Evolutionary conservation across 352 stramenopile species (phyloP).

Genomic region (Phytophthora agathidicida): DNA sequence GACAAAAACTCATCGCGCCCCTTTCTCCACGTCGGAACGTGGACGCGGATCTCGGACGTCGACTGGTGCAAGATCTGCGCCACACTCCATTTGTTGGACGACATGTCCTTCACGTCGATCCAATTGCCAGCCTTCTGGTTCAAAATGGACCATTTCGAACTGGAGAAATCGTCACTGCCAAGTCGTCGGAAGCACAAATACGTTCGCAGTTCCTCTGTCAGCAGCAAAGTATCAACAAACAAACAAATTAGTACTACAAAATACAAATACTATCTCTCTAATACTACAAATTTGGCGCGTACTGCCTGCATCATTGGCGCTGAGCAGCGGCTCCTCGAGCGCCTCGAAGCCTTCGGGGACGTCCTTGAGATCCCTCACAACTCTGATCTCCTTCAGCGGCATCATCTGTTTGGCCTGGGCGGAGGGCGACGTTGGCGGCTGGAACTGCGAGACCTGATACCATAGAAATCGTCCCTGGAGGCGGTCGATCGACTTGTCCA

Average conservation of each 20-base stretch:
- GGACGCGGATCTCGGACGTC: constrained; percentile 68
- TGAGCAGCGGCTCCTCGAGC: constrained; percentile 57
- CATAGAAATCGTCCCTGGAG: constrained; percentile 66
- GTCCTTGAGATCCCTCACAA: constrained; percentile 70
- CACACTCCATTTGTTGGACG: constrained; percentile 78
- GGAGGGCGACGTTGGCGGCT: constrained; percentile 16
- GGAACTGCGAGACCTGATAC: constrained; percentile 50
- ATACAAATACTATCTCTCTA: background rate
- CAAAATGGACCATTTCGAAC: constrained; percentile 75
- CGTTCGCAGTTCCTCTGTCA: constrained; percentile 59
- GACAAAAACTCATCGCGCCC: constrained; percentile 78
- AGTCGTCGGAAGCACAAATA: constrained; percentile 80
- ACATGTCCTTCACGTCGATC: constrained; percentile 84
- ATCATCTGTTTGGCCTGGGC: constrained; percentile 22
- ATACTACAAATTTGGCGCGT: background rate
- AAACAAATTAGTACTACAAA: constrained; percentile 13
- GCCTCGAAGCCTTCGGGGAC: constrained; percentile 72
- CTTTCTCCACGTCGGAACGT: constrained; percentile 72
- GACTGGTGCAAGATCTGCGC: constrained; percentile 76
- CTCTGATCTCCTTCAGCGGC: constrained; percentile 84
- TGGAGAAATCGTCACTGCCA: constrained; percentile 61
- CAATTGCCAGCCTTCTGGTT: constrained; percentile 75
- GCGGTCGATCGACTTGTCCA: constrained; percentile 83
- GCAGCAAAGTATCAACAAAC: constrained; percentile 1
- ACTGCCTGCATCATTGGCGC: constrained; percentile 42